A percentile compares a stretch with the other conserved stretches of the same genome.
phyloP scores from a whole-genome alignment of 1,284 basidiomycete species.

The Rhodotorula sp. region DNA sequence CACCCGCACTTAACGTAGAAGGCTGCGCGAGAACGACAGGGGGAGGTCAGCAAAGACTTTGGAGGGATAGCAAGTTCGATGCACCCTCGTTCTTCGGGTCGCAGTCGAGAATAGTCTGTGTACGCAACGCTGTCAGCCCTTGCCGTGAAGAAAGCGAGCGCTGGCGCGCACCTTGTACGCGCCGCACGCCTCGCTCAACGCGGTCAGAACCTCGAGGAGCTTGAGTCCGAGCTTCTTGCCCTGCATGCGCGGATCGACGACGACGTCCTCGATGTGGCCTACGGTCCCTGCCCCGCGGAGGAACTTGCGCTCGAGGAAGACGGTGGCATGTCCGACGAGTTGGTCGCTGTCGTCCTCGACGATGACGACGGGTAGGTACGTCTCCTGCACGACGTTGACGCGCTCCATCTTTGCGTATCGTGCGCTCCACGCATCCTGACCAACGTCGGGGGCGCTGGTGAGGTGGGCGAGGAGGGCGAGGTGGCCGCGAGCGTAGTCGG shows the following conservation, averaged over 20 bases:
- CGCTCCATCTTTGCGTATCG: slow-evolving; percentile 67
- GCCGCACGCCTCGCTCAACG: slow-evolving; percentile 33
- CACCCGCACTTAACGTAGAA: slow-evolving; percentile 95
- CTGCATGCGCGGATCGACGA: slow-evolving; percentile 81
- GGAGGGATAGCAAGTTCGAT: no score
- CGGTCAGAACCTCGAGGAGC: slow-evolving; percentile 74
- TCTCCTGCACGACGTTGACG: slow-evolving; percentile 54
- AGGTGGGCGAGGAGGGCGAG: slow-evolving; percentile 79
- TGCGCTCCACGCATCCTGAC: slow-evolving; percentile 66
- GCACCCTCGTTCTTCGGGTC: slow-evolving; percentile 83
- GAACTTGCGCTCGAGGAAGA: slow-evolving; percentile 93
- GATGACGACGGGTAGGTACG: slow-evolving; percentile 85
- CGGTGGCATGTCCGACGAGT: slow-evolving; percentile 79
- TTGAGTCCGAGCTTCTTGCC: slow-evolving; percentile 86
- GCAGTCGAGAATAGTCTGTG: slow-evolving; percentile 90
- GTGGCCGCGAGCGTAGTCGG: slow-evolving; percentile 82
- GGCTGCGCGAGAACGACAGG: slow-evolving; percentile 56
- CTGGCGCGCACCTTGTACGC: slow-evolving; percentile 54
- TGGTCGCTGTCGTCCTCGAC: slow-evolving; percentile 71
- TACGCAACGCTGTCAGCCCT: no score
- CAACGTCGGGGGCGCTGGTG: slow-evolving; percentile 73
- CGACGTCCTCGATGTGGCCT: slow-evolving; percentile 97
- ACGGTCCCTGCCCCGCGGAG: slow-evolving; percentile 74
- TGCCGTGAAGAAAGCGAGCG: slow-evolving; percentile 42
- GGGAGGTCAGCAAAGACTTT: neutral